Percentiles rank a stretch among this genome's conserved stretches.
These are phyloP conservation scores for Scleroderma bovista DNA, from an alignment of 768 basidiomycete species.

Conservation along the genomic window DNA sequence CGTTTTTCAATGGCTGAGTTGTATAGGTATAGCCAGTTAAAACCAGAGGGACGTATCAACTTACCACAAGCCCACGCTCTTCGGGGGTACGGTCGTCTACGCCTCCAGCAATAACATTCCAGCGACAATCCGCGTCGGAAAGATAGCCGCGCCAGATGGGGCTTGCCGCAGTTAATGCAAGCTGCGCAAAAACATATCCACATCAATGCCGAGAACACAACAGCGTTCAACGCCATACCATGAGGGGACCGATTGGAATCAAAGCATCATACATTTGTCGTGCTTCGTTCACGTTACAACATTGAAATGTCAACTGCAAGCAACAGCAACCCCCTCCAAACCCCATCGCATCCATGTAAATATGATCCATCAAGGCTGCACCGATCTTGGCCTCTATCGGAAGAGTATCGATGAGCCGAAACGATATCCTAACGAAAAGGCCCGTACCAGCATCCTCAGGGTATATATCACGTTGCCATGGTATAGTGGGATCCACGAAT, in stretches of 20 bases:
- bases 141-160: conserved; percentile 93
- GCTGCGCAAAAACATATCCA: conserved; percentile 40
- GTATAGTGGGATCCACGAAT: conserved; percentile 90
- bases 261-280: conserved; percentile 94
- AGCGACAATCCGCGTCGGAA: conserved; percentile 95
- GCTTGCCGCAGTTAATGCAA: conserved; percentile 91
- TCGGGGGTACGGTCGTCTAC: conserved; percentile 97
- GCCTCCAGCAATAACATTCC: conserved; percentile 98
- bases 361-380: conserved; percentile 83
- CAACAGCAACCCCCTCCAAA: conserved; percentile 99
- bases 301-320: conserved; percentile 95
- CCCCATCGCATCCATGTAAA: conserved; percentile 99
- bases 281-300: conserved; percentile 90
- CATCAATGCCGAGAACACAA: not conserved
- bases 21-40: conserved; percentile 4
- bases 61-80: conserved; percentile 74
- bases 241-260: conserved; percentile 90
- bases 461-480: conserved; percentile 78
- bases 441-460: conserved; percentile 75
- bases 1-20: conserved; percentile 67
- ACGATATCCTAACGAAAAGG: conserved; percentile 3
- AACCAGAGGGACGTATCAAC: conserved; percentile 33
- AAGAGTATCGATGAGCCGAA: conserved; percentile 3
- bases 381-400: conserved; percentile 78
- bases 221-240: conserved; percentile 47